phyloP scores from a whole-genome alignment of 148 eudicot species.

The Rhododendron griersonianum region DNA sequence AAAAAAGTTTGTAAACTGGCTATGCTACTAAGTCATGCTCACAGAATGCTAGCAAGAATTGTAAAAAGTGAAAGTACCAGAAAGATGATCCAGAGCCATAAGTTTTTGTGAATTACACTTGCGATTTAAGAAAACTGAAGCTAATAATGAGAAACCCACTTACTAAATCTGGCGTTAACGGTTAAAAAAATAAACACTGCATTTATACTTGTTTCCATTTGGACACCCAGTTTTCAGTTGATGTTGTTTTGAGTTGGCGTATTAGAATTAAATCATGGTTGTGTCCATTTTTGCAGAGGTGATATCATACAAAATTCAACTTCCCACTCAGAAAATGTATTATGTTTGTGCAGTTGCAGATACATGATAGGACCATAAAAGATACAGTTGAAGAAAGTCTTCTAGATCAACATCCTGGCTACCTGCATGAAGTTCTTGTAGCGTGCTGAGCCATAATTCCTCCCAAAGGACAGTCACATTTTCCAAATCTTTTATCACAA shows the following conservation, averaged over 20 bases:
- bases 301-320: not conserved
- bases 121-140: not conserved
- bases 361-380: not conserved
- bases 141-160: not conserved
- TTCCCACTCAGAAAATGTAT: not conserved
- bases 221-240: not conserved
- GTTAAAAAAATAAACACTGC: not conserved
- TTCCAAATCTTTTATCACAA: conserved; percentile 86
- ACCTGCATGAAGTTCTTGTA: conserved; percentile 99
- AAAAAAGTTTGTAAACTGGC: not conserved
- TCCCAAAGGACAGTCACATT: conserved; percentile 99
- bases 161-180: not conserved
- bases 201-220: not conserved
- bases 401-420: conserved; percentile 12
- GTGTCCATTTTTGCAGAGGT: not conserved
- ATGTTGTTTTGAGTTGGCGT: not conserved
- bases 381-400: not conserved
- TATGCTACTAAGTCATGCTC: not conserved
- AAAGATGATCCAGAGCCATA: not conserved
- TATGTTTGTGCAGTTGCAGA: not conserved
- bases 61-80: not conserved
- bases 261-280: not conserved
- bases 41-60: not conserved
- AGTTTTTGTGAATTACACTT: not conserved
- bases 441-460: conserved; percentile 96